These are phyloP conservation scores for Blastobotrys aristatus DNA, from an alignment of 1,139 yeast genomes.

Conservation along the genomic window DNA sequence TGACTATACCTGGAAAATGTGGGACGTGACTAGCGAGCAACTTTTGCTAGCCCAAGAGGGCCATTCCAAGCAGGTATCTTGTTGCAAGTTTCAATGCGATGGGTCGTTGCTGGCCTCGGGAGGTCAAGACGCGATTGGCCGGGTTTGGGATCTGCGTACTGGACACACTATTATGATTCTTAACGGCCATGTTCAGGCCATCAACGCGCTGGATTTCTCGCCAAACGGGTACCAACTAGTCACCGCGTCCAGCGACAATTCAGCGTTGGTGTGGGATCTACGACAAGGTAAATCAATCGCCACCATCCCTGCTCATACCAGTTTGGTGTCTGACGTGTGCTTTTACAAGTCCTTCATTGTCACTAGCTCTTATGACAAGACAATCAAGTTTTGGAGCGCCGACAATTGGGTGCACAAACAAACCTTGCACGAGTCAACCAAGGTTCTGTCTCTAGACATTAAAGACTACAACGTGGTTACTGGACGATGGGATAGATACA, in stretches of 20 bases:
- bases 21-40: conserved; percentile 57
- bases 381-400: conserved; percentile 48
- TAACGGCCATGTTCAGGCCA: conserved; percentile 65
- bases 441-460: conserved; percentile 67
- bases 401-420: conserved; percentile 66
- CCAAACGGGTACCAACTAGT: conserved; percentile 71
- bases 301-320: conserved; percentile 73
- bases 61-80: conserved; percentile 68
- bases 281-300: conserved; percentile 45
- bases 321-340: conserved; percentile 61
- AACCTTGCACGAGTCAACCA: conserved; percentile 58
- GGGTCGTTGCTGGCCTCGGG: conserved; percentile 75
- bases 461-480: conserved; percentile 45
- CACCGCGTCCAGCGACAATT: conserved; percentile 81
- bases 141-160: conserved; percentile 82
- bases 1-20: conserved; percentile 84
- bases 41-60: conserved; percentile 71
- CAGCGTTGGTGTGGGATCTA: conserved; percentile 82
- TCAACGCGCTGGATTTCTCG: conserved; percentile 71
- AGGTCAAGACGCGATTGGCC: conserved; percentile 70
- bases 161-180: conserved; percentile 62
- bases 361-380: conserved; percentile 68
- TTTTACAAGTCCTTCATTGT: conserved; percentile 51
- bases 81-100: conserved; percentile 63
- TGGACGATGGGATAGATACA: conserved; percentile 81